Conservation (phyloP, 2,329 filamentous ascomycete species). For the Fonsecaea multimorphosa region DNA sequence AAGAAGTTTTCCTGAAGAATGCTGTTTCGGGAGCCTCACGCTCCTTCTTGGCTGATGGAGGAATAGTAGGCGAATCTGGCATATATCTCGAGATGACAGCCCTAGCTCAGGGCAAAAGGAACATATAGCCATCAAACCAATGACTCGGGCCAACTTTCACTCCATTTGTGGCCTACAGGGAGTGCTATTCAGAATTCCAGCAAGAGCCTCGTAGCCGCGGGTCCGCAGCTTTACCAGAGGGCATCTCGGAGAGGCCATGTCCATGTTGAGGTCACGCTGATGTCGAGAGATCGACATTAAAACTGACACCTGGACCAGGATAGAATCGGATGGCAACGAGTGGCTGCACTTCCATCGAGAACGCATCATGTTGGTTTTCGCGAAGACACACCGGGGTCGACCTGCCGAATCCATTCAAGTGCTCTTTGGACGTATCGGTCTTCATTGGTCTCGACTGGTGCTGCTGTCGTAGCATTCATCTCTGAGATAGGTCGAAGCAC, state of each 20-base stretch:
- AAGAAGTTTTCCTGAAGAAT: no score
- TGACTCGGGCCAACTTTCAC: neutral
- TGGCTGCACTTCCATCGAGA: neutral
- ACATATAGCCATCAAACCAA: neutral
- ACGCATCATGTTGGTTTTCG: neutral
- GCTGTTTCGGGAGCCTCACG: neutral
- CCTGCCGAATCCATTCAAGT: conserved; percentile 41
- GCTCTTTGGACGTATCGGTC: conserved; percentile 44
- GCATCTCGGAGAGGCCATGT: neutral
- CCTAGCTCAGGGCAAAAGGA: neutral
- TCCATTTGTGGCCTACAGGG: neutral
- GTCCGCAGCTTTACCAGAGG: neutral
- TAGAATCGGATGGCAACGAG: no score
- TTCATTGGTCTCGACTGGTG: conserved; percentile 39
- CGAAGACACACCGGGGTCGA: conserved; percentile 27
- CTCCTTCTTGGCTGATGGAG: neutral
- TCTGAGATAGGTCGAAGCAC: conserved; percentile 23
- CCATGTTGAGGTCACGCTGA: no score
- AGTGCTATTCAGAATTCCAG: neutral
- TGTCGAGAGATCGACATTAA: neutral
- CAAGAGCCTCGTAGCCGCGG: neutral
- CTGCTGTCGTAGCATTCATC: neutral
- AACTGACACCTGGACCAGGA: no score
- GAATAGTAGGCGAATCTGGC: neutral
- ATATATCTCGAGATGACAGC: neutral